phyloP scores from a whole-genome alignment of 352 stramenopile species.

The Pythium phragmiticola region DNA sequence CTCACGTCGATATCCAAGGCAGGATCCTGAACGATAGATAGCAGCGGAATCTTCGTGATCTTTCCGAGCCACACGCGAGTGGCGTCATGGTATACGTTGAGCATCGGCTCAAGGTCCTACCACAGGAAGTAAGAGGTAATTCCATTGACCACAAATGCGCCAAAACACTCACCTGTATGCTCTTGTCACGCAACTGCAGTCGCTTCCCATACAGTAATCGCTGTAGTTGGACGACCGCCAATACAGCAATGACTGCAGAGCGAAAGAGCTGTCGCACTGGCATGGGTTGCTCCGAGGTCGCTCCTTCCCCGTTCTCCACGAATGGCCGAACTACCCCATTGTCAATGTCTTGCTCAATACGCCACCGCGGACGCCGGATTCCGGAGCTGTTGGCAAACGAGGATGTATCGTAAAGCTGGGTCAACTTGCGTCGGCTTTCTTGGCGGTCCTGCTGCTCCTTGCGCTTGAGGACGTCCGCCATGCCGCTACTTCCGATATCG shows the following conservation, averaged over 20 bases:
- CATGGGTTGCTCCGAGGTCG: conserved; percentile 27
- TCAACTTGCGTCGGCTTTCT: conserved; percentile 42
- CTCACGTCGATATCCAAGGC: conserved; percentile 50
- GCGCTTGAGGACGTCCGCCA: neutral
- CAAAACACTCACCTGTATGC: conserved; percentile 12
- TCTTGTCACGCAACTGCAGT: conserved; percentile 16
- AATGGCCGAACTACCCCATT: conserved; percentile 35
- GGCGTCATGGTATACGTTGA: conserved; percentile 64
- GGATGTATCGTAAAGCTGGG: conserved; percentile 38
- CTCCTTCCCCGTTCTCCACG: conserved; percentile 16
- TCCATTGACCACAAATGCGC: too few relatives aligned
- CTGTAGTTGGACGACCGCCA: conserved; percentile 30
- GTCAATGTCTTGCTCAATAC: conserved; percentile 38
- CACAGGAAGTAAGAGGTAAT: neutral
- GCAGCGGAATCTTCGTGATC: conserved; percentile 38
- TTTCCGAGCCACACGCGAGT: conserved; percentile 63
- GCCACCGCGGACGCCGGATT: conserved; percentile 49
- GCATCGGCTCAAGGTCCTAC: conserved; percentile 65
- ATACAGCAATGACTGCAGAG: conserved; percentile 33
- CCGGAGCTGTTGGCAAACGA: conserved; percentile 2
- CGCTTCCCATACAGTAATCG: conserved; percentile 37
- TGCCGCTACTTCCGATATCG: neutral
- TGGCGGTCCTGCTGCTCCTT: conserved; percentile 35
- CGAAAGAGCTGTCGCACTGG: conserved; percentile 43
- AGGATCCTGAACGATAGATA: conserved; percentile 57